These are phyloP conservation scores for Teratosphaeria viscida DNA, from an alignment of 2,329 filamentous ascomycete genomes.

Conservation along the genomic window DNA sequence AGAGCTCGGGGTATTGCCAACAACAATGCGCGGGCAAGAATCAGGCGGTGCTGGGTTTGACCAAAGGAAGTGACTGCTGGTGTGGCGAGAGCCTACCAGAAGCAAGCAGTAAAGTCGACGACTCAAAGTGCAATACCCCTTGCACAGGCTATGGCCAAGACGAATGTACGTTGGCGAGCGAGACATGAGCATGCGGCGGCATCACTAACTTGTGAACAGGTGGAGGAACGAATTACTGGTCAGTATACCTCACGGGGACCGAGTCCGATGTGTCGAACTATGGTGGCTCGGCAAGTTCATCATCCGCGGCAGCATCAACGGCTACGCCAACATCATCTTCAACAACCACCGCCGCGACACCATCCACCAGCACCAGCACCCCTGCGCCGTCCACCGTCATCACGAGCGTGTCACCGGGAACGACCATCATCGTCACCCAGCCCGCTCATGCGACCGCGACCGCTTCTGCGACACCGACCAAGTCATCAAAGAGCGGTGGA, in stretches of 20 bases:
- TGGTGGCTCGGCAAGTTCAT: slow-evolving; percentile 14
- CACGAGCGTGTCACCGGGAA: slow-evolving; percentile 21
- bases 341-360: background rate
- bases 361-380: slow-evolving; percentile 11
- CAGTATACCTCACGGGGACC: slow-evolving; percentile 43
- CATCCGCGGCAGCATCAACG: slow-evolving; percentile 1
- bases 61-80: slow-evolving; percentile 53
- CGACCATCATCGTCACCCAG: slow-evolving; percentile 27
- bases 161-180: slow-evolving; percentile 43
- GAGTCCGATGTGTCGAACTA: slow-evolving; percentile 25
- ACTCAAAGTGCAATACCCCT: slow-evolving; percentile 50
- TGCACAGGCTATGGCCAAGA: slow-evolving; percentile 55
- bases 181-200: background rate
- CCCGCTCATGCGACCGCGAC: slow-evolving; percentile 6
- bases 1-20: slow-evolving; percentile 47
- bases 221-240: slow-evolving; percentile 45
- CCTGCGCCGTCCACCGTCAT: slow-evolving; percentile 11
- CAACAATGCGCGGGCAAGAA: slow-evolving; percentile 36
- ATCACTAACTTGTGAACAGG: slow-evolving; percentile 31
- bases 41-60: slow-evolving; percentile 52
- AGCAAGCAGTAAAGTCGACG: slow-evolving; percentile 41
- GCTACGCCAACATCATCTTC: slow-evolving; percentile 5
- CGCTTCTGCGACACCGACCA: background rate
- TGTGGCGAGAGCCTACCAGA: slow-evolving; percentile 64
- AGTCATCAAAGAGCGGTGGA: slow-evolving; percentile 7